These are phyloP conservation scores for Apophysomyces elegans DNA, from an alignment of 371 early-diverging fungal species.

Conservation along the genomic window DNA sequence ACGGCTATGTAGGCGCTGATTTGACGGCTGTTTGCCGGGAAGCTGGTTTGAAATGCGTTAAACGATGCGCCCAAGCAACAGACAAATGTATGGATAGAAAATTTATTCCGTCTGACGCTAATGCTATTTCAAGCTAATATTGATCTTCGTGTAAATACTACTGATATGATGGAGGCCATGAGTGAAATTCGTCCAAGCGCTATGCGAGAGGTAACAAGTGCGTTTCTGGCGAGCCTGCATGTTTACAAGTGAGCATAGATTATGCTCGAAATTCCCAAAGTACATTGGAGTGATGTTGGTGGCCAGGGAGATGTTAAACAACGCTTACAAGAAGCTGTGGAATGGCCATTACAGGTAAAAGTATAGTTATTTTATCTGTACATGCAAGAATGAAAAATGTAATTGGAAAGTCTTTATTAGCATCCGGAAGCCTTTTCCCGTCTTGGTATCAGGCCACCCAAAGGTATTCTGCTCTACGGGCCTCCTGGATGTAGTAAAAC, in stretches of 20 bases:
- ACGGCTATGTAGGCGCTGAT: constrained; percentile 99
- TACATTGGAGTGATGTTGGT: constrained; percentile 97
- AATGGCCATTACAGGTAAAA: constrained; percentile 93
- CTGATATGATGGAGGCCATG: constrained; percentile 61
- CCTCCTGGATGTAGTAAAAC: constrained; percentile 99
- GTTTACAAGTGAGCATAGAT: constrained; percentile 45
- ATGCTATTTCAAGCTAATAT: constrained; percentile 7
- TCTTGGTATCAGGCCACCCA: constrained; percentile 93
- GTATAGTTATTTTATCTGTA: not conserved
- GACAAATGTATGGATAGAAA: not conserved
- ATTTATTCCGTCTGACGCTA: not conserved
- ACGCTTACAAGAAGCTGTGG: constrained; percentile 96
- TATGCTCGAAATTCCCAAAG: constrained; percentile 91
- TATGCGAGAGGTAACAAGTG: constrained; percentile 85
- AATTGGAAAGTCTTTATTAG: constrained; percentile 23
- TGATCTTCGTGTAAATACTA: constrained; percentile 29
- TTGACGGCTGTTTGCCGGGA: constrained; percentile 86
- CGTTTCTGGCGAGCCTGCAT: not conserved
- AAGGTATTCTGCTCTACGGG: constrained; percentile 96
- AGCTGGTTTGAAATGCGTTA: constrained; percentile 85
- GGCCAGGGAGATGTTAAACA: constrained; percentile 96
- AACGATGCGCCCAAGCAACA: constrained; percentile 46
- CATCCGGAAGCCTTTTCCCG: constrained; percentile 90
- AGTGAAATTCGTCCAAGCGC: constrained; percentile 89
- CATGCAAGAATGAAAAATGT: no score